Percentiles rank a stretch among this genome's conserved stretches.
These are phyloP conservation scores for Podospora tetraspora DNA, from an alignment of 495 filamentous ascomycete species.

Conservation along the genomic window DNA sequence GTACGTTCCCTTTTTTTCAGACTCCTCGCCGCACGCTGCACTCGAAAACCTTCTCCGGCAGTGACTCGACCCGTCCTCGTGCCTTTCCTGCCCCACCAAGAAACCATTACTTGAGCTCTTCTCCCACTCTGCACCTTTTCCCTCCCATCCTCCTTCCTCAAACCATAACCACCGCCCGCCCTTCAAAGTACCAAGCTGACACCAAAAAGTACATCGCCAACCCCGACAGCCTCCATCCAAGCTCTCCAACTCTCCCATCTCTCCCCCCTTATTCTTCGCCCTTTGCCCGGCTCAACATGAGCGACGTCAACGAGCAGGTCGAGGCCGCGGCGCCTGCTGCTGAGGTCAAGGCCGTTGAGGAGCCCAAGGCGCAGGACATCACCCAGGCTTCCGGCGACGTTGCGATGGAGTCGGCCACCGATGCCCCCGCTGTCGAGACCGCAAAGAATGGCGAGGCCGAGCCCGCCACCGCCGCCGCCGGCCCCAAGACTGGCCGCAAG, in stretches of 20 bases:
- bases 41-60: background rate
- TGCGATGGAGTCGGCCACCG: slow-evolving; percentile 10
- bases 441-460: slow-evolving; percentile 20
- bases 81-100: slow-evolving; percentile 12
- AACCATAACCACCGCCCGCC: background rate
- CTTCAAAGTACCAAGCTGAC: background rate
- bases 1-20: background rate
- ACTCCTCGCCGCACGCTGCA: slow-evolving; percentile 14
- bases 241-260: background rate
- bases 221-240: background rate
- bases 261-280: background rate
- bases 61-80: background rate
- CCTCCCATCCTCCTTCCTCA: background rate
- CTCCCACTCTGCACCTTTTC: slow-evolving; percentile 1
- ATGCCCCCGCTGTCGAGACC: slow-evolving; percentile 8
- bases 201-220: background rate
- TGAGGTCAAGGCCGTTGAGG: slow-evolving; percentile 7
- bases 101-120: background rate
- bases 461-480: slow-evolving; percentile 18
- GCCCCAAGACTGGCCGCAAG: slow-evolving; percentile 47
- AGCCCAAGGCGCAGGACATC: slow-evolving; percentile 10
- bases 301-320: slow-evolving; percentile 27
- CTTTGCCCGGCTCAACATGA: slow-evolving; percentile 16
- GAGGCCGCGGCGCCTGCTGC: slow-evolving; percentile 13
- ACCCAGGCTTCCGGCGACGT: slow-evolving; percentile 6